These are phyloP conservation scores for Dothistroma pini DNA, from an alignment of 2,329 filamentous ascomycete species.

Conservation along the genomic window DNA sequence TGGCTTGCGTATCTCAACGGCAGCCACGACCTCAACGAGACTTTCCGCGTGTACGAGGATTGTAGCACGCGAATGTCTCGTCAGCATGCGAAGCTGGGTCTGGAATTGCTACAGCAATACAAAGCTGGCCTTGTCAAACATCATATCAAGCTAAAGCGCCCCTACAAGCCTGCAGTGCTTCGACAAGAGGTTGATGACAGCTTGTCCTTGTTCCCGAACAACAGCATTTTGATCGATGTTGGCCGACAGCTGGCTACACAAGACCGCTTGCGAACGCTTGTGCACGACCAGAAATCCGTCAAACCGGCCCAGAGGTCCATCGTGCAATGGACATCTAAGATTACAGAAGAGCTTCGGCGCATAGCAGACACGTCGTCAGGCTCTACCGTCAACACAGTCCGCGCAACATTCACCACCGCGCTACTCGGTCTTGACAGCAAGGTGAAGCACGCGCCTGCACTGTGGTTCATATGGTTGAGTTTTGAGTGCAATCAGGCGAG, in stretches of 20 bases:
- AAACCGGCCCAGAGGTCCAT: constrained; percentile 35
- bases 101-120: constrained; percentile 66
- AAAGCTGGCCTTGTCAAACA: constrained; percentile 63
- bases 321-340: constrained; percentile 53
- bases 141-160: constrained; percentile 59
- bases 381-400: constrained; percentile 30
- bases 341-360: constrained; percentile 53
- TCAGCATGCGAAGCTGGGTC: constrained; percentile 32
- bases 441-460: constrained; percentile 29
- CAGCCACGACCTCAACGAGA: constrained; percentile 32
- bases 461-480: constrained; percentile 31
- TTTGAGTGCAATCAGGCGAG: constrained; percentile 22
- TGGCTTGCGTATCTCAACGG: constrained; percentile 64
- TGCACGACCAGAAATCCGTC: constrained; percentile 36
- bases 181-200: constrained; percentile 60
- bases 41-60: constrained; percentile 40
- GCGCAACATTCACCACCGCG: constrained; percentile 48
- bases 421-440: constrained; percentile 32
- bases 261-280: constrained; percentile 68
- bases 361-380: constrained; percentile 32
- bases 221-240: constrained; percentile 70
- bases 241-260: constrained; percentile 72
- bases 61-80: constrained; percentile 42
- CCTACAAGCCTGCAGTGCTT: constrained; percentile 65
- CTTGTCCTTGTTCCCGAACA: constrained; percentile 64